Percentiles rank a stretch among this genome's conserved stretches.
Conservation (phyloP, 108 stramenopile species). For the Epipyxis sp. region DNA sequence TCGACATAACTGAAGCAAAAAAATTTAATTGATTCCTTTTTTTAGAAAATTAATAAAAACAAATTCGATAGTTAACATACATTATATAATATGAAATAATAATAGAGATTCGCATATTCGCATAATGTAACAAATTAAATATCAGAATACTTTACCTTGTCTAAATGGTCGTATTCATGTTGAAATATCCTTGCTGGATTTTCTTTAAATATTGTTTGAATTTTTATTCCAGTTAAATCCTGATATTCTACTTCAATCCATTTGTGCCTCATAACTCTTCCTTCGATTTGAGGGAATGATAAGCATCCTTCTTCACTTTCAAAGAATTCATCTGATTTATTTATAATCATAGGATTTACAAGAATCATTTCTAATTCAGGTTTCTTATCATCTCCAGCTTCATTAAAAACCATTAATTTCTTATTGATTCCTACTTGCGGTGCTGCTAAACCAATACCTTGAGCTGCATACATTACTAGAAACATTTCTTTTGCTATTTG, state of each 20-base stretch:
- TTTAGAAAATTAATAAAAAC: too few relatives aligned
- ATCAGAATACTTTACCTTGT: constrained; percentile 49
- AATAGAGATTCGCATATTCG: constrained; percentile 37
- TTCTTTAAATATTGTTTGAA: constrained; percentile 76
- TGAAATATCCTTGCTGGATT: constrained; percentile 87
- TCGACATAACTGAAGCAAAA: too few relatives aligned
- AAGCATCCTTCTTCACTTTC: constrained; percentile 81
- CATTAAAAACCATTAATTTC: constrained; percentile 87
- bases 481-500: constrained; percentile 85
- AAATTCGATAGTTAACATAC: too few relatives aligned
- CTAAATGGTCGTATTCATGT: constrained; percentile 96
- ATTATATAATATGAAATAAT: too few relatives aligned
- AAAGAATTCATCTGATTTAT: constrained; percentile 54
- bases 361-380: constrained; percentile 75
- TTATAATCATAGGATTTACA: constrained; percentile 74
- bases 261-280: constrained; percentile 65
- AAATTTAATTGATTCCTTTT: too few relatives aligned
- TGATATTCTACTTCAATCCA: constrained; percentile 88
- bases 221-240: constrained; percentile 71
- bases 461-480: constrained; percentile 84
- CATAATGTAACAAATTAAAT: too few relatives aligned
- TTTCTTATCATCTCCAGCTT: constrained; percentile 68
- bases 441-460: constrained; percentile 83
- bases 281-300: constrained; percentile 81
- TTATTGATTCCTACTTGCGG: constrained; percentile 78